phyloP scores from a whole-genome alignment of 306 rosid genomes.

The Inga laurina region DNA sequence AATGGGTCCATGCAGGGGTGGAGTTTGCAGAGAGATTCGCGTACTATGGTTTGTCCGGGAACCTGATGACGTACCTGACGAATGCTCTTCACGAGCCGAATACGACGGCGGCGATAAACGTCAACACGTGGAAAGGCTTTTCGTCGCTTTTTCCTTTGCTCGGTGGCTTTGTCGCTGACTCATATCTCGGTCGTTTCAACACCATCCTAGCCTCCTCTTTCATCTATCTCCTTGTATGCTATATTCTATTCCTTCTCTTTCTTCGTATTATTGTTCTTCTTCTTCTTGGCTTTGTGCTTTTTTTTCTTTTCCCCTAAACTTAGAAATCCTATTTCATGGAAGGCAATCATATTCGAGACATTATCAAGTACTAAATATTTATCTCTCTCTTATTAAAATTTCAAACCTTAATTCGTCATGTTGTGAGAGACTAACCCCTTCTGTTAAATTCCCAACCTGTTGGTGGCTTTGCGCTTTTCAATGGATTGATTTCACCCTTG shows the following conservation, averaged over 20 bases:
- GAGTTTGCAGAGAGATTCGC: conserved; percentile 58
- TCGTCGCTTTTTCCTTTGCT: conserved; percentile 55
- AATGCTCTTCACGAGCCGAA: conserved; percentile 41
- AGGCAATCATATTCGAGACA: too few relatives aligned
- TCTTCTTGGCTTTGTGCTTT: too few relatives aligned
- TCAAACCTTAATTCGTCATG: too few relatives aligned
- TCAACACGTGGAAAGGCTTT: conserved; percentile 66
- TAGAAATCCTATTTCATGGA: too few relatives aligned
- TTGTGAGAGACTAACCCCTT: too few relatives aligned
- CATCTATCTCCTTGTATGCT: conserved; percentile 54
- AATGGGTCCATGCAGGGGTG: conserved; percentile 27
- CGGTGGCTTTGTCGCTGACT: conserved; percentile 63
- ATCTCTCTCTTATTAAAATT: too few relatives aligned
- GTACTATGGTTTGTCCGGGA: conserved; percentile 36
- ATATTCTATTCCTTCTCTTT: background rate
- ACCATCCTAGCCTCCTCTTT: conserved; percentile 49
- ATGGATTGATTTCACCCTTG: too few relatives aligned
- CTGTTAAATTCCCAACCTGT: too few relatives aligned
- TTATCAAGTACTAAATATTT: too few relatives aligned
- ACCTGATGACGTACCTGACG: conserved; percentile 42
- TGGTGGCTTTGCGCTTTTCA: too few relatives aligned
- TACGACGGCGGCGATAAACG: conserved; percentile 48
- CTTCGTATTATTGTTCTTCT: too few relatives aligned
- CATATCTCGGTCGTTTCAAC: conserved; percentile 57
- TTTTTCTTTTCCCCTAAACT: too few relatives aligned